These are phyloP conservation scores for Plasmodium malariae DNA, from an alignment of 169 alveolate species.

Conservation along the genomic window DNA sequence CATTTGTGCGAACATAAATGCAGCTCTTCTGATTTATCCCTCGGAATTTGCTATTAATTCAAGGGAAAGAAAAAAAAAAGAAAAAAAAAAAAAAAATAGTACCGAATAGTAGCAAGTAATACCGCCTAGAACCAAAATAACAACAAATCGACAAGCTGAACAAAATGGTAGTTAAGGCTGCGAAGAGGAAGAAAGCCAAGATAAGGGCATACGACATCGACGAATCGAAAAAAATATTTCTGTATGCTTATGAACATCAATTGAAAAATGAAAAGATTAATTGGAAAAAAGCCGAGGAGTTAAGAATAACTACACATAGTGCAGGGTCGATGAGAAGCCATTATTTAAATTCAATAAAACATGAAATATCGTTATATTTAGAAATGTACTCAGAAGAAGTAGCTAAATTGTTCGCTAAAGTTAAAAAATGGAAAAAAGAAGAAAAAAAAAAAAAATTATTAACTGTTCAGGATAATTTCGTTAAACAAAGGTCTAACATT, in stretches of 20 bases:
- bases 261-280: slow-evolving; percentile 59
- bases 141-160: not conserved
- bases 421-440: slow-evolving; percentile 56
- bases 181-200: slow-evolving; percentile 31
- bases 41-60: too few relatives aligned
- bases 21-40: too few relatives aligned
- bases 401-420: slow-evolving; percentile 47
- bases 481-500: slow-evolving; percentile 47
- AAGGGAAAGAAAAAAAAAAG: too few relatives aligned
- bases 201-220: slow-evolving; percentile 60
- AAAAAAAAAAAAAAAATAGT: too few relatives aligned
- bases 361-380: slow-evolving; percentile 60
- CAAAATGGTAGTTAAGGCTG: slow-evolving; percentile 38
- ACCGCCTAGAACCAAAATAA: too few relatives aligned
- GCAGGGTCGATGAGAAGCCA: slow-evolving; percentile 69
- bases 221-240: slow-evolving; percentile 53
- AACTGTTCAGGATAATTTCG: slow-evolving; percentile 32
- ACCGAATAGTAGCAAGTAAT: too few relatives aligned
- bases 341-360: slow-evolving; percentile 46
- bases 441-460: slow-evolving; percentile 66
- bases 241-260: slow-evolving; percentile 66
- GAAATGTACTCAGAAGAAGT: slow-evolving; percentile 71
- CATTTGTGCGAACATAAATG: too few relatives aligned
- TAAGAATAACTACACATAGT: slow-evolving; percentile 53
- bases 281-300: slow-evolving; percentile 61